These are phyloP conservation scores for Tolypocladium guangdongense DNA, from an alignment of 2,329 filamentous ascomycete genomes.

Conservation along the genomic window DNA sequence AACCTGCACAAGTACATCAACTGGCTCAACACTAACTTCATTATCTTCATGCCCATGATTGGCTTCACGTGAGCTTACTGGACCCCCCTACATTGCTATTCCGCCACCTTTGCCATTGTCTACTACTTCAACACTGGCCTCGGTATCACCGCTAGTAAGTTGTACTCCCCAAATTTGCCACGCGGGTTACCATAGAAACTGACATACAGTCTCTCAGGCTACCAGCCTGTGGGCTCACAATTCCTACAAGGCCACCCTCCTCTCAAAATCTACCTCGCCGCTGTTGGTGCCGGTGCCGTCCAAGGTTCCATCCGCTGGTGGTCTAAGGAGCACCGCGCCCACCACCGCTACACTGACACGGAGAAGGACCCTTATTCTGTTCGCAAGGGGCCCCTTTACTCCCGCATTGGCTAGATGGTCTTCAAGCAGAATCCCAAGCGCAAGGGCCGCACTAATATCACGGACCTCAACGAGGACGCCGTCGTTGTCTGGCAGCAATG, in stretches of 20 bases:
- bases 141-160: constrained; percentile 65
- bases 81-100: constrained; percentile 64
- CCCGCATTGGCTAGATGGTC: constrained; percentile 78
- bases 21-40: constrained; percentile 81
- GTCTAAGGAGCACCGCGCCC: constrained; percentile 75
- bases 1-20: constrained; percentile 93
- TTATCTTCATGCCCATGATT: constrained; percentile 63
- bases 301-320: constrained; percentile 85
- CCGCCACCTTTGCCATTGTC: constrained; percentile 58
- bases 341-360: constrained; percentile 87
- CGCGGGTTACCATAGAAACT: neutral
- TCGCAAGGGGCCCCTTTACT: constrained; percentile 78
- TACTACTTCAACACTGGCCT: constrained; percentile 82
- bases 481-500: constrained; percentile 83
- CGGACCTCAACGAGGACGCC: constrained; percentile 75
- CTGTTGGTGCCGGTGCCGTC: constrained; percentile 71
- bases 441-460: constrained; percentile 79
- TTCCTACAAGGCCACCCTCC: constrained; percentile 69
- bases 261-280: constrained; percentile 72
- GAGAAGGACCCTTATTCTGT: constrained; percentile 89
- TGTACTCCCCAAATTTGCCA: too few relatives aligned
- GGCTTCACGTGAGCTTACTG: constrained; percentile 68
- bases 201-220: too few relatives aligned
- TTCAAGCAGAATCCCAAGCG: constrained; percentile 89
- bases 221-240: constrained; percentile 76